Conservation (phyloP, 345 rosid genomes). For the Laguncularia racemosa region DNA sequence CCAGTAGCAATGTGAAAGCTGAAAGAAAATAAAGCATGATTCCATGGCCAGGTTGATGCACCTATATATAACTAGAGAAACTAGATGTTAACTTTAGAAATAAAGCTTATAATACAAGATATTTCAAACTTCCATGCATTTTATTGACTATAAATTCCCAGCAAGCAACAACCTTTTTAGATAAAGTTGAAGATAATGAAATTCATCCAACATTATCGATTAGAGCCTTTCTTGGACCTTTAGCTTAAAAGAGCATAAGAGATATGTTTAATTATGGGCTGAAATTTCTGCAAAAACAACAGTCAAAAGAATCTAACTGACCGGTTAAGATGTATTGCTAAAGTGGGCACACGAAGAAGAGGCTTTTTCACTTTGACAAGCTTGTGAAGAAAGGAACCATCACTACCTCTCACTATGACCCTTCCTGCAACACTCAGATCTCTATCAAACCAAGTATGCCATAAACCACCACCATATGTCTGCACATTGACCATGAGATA, state of each 20-base stretch:
- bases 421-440: constrained; percentile 96
- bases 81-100: too few relatives aligned
- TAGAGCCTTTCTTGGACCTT: too few relatives aligned
- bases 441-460: constrained; percentile 99
- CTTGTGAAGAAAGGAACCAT: constrained; percentile 68
- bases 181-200: too few relatives aligned
- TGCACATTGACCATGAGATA: constrained; percentile 91
- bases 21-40: background rate
- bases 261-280: too few relatives aligned
- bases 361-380: constrained; percentile 85
- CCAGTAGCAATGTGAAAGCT: background rate
- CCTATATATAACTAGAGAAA: too few relatives aligned
- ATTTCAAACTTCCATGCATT: too few relatives aligned
- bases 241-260: too few relatives aligned
- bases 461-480: constrained; percentile 91
- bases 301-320: constrained; percentile 7
- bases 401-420: constrained; percentile 56
- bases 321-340: constrained; percentile 96
- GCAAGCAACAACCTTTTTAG: too few relatives aligned
- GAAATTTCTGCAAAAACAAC: background rate
- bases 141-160: too few relatives aligned
- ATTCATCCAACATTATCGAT: too few relatives aligned
- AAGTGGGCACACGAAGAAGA: constrained; percentile 71
- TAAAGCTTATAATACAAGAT: too few relatives aligned
- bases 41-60: too few relatives aligned